A percentile compares a stretch with the other conserved stretches of the same genome.
These are phyloP conservation scores for Tinospora cordifolia DNA, from an alignment of 164 flowering plant species.

Conservation along the genomic window DNA sequence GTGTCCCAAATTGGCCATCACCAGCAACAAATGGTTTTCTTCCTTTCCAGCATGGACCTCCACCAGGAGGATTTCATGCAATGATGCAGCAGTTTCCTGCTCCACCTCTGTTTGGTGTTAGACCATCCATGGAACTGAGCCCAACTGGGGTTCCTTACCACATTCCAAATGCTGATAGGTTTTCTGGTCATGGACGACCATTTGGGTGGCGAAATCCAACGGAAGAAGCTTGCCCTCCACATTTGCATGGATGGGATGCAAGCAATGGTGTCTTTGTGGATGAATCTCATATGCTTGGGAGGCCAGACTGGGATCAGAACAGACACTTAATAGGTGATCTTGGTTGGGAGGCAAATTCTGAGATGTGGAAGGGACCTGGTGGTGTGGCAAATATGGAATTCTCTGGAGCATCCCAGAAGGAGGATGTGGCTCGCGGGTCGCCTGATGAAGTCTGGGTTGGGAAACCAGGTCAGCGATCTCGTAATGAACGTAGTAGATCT, in stretches of 20 bases:
- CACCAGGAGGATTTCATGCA: constrained; percentile 57
- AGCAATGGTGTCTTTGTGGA: constrained; percentile 55
- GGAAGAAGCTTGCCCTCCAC: constrained; percentile 53
- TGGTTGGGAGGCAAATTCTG: constrained; percentile 55
- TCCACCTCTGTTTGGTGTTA: constrained; percentile 62
- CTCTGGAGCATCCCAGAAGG: constrained; percentile 37
- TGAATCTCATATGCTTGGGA: constrained; percentile 51
- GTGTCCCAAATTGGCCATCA: constrained; percentile 66
- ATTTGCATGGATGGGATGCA: constrained; percentile 75
- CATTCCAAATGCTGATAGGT: constrained; percentile 64
- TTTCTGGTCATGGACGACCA: constrained; percentile 57
- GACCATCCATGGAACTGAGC: constrained; percentile 66
- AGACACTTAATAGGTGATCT: constrained; percentile 40
- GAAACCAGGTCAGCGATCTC: constrained; percentile 22
- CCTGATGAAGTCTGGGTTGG: constrained; percentile 35
- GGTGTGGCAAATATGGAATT: constrained; percentile 36
- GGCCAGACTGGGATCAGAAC: constrained; percentile 62
- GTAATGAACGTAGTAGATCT: constrained; percentile 27
- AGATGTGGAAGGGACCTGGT: constrained; percentile 61
- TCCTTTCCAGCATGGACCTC: constrained; percentile 73
- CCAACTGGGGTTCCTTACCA: constrained; percentile 63
- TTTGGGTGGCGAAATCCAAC: constrained; percentile 69
- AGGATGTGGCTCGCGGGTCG: constrained; percentile 25
- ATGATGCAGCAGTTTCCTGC: constrained; percentile 61
- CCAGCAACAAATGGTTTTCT: constrained; percentile 68